Base-by-base conservation (phyloP, 1,284 basidiomycete species). In the Limonomyces culmigenus region DNA sequence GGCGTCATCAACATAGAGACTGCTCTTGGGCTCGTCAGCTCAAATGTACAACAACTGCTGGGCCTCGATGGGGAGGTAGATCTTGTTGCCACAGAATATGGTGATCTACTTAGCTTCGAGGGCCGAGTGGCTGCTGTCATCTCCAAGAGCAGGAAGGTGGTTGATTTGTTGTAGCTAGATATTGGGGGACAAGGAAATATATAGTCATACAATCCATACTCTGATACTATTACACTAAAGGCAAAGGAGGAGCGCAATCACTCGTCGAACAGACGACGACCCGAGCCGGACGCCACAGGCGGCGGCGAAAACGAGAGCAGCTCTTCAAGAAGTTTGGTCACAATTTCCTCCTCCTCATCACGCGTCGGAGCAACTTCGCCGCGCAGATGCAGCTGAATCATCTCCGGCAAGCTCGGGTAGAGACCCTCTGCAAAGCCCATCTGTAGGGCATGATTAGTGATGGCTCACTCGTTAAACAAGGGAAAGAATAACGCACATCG, bases 31-130 rank as follows among this genome's bases (percentile, higher is more conserved):
- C 53, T 79, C 31, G 70, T 68, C 13, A 67, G 69, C 5, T 55
- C 60, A 19, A 78, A 74, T 44, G 50, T 83, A 3, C 74, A 78
- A 44, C 62, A 63, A 34, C 53, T 86, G 25, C 55, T 84, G 18
- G 75, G 72, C 3, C 48, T 79, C 12, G 74, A 81, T 44, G 23
- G 8, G n/a, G 23, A 27, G 8, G 23, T 27, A 8, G 23, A 27
- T 27, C 63, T 79, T 42, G 81, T 86, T 14, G 75, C 73, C 5
- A 77, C 69, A 45, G 64, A 68, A 33, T 67, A 67, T 23, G 70
- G 74, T 19, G 63, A 63, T 21, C 55, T 70, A 34, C 68, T 78
- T 19, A 64, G 67, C 40, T 67, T 71, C 37, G 59, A 65, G 21
- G 66, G 71, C 19, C 77, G 75, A 49, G 69, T 75, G 3, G 56